phyloP scores from a whole-genome alignment of 2,329 filamentous ascomycete genomes.

The Nemania diffusa region DNA sequence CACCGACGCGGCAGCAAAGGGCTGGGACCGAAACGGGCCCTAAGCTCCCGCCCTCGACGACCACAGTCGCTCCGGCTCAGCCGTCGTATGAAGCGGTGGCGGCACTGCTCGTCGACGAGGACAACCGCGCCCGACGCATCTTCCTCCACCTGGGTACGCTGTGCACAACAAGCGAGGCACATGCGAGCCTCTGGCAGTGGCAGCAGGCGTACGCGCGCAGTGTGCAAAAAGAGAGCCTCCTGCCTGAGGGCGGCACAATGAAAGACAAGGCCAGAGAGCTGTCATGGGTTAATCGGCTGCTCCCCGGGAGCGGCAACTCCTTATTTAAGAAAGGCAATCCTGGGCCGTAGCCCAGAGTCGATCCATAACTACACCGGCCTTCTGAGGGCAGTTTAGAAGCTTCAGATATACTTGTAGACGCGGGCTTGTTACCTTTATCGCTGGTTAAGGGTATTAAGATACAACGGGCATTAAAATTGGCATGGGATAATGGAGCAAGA shows the following conservation, averaged over 20 bases:
- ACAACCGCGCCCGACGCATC: constrained; percentile 56
- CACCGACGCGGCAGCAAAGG: background rate
- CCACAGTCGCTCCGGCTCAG: background rate
- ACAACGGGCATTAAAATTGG: background rate
- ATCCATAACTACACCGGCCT: background rate
- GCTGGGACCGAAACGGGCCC: background rate
- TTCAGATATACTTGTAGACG: background rate
- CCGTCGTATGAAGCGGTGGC: constrained; percentile 20
- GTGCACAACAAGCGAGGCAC: constrained; percentile 61
- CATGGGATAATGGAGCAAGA: background rate
- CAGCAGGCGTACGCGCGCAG: constrained; percentile 61
- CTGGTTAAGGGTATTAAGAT: background rate
- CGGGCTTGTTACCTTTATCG: background rate
- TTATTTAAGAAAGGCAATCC: constrained; percentile 29
- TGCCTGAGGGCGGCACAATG: constrained; percentile 52
- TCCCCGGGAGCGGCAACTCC: constrained; percentile 34
- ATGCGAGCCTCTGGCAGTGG: constrained; percentile 60
- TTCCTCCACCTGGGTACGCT: constrained; percentile 59
- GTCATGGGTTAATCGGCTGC: constrained; percentile 46
- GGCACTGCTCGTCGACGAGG: constrained; percentile 51
- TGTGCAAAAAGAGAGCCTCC: constrained; percentile 51
- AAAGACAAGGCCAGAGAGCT: constrained; percentile 30
- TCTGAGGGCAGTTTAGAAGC: background rate
- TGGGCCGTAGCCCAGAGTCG: background rate
- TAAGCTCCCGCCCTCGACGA: constrained; percentile 1